Evolutionary conservation across 2,329 filamentous ascomycete species (phyloP).

Genomic region (Fusarium algeriense): DNA sequence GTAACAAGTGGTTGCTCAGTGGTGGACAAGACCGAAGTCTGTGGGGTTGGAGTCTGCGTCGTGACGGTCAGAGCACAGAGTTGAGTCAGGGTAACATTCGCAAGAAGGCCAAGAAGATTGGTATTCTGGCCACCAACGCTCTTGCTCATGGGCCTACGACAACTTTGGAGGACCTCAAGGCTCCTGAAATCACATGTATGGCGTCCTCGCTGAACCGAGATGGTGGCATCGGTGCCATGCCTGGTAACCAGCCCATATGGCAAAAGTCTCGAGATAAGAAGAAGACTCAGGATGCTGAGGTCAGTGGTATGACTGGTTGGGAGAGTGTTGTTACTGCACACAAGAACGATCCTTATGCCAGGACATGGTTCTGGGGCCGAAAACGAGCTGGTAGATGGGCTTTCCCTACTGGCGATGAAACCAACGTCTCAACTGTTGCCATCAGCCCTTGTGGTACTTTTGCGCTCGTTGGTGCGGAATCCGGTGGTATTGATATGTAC

Average conservation of each 20-base stretch:
- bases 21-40: constrained; percentile 90
- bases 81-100: constrained; percentile 90
- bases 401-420: constrained; percentile 85
- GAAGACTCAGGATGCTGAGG: constrained; percentile 74
- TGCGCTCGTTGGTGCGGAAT: constrained; percentile 86
- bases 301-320: constrained; percentile 88
- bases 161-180: constrained; percentile 82
- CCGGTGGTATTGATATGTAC: constrained; percentile 91
- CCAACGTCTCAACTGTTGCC: constrained; percentile 86
- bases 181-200: constrained; percentile 90
- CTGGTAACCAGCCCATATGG: constrained; percentile 85
- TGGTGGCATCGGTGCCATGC: constrained; percentile 88
- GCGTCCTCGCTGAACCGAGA: constrained; percentile 94
- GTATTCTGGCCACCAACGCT: constrained; percentile 72
- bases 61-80: constrained; percentile 93
- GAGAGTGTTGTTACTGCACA: constrained; percentile 97
- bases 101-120: constrained; percentile 89
- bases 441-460: constrained; percentile 95
- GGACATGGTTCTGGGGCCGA: constrained; percentile 98
- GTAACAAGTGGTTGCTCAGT: constrained; percentile 94
- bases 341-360: constrained; percentile 82
- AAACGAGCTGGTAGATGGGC: constrained; percentile 95
- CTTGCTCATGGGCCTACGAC: constrained; percentile 71
- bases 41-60: constrained; percentile 95
- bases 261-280: constrained; percentile 77